Conservation (phyloP, 2,329 filamentous ascomycete genomes). For the Graphiopsis chlorocephala region DNA sequence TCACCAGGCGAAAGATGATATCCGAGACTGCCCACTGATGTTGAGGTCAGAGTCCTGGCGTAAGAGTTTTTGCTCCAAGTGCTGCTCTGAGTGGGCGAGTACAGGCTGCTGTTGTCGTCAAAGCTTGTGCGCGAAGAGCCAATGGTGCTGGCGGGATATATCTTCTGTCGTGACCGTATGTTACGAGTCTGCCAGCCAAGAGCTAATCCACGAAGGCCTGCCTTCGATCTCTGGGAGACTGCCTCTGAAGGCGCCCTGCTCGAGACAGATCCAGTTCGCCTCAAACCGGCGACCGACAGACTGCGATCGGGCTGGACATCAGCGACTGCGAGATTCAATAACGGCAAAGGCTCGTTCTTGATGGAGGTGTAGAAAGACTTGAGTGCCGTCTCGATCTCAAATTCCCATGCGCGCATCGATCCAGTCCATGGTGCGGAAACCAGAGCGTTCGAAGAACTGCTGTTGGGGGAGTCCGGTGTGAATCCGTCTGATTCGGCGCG, state of each 20-base stretch:
- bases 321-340: constrained; percentile 53
- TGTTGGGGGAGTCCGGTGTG: constrained; percentile 35
- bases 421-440: constrained; percentile 76
- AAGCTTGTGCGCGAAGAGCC: constrained; percentile 92
- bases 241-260: constrained; percentile 91
- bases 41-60: constrained; percentile 83
- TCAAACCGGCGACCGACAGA: constrained; percentile 69
- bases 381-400: constrained; percentile 83
- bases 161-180: constrained; percentile 73
- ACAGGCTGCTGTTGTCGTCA: constrained; percentile 84
- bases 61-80: constrained; percentile 94
- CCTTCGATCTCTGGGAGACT: constrained; percentile 64
- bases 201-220: constrained; percentile 62
- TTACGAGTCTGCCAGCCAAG: constrained; percentile 76
- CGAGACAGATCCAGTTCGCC: constrained; percentile 82
- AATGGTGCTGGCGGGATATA: constrained; percentile 75
- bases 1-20: constrained; percentile 63
- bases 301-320: constrained; percentile 24
- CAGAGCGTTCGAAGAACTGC: constrained; percentile 64
- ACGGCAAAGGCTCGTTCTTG: constrained; percentile 76
- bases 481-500: constrained; percentile 33
- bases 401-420: constrained; percentile 76
- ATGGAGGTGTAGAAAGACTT: constrained; percentile 92
- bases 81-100: constrained; percentile 88
- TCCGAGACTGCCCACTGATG: constrained; percentile 87